Evolutionary conservation across 768 basidiomycete species (phyloP).

Genomic region (Lactifluus subvellereus): DNA sequence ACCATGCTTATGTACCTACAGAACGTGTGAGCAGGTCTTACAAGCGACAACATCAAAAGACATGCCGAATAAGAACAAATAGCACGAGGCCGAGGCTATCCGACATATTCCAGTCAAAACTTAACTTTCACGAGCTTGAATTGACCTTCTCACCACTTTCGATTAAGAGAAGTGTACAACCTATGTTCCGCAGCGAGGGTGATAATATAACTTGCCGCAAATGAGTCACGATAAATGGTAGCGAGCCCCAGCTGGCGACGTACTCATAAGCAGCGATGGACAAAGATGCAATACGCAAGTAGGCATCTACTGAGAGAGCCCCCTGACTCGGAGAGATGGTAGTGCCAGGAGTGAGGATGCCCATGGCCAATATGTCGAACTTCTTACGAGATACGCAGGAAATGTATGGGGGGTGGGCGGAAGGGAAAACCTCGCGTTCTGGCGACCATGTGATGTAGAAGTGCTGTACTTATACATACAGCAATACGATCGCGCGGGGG

Average conservation of each 20-base stretch:
- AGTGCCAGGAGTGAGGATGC: no score
- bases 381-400: not conserved
- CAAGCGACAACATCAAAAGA: not conserved
- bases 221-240: not conserved
- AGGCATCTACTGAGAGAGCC: not conserved
- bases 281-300: conserved; percentile 20
- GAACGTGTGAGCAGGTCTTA: not conserved
- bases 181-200: conserved; percentile 23
- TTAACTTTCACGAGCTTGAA: not conserved
- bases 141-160: not conserved
- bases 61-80: conserved; percentile 21
- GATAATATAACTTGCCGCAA: conserved; percentile 16
- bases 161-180: conserved; percentile 9
- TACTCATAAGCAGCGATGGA: conserved; percentile 23
- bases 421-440: not conserved
- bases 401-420: not conserved
- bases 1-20: conserved; percentile 42
- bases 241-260: not conserved
- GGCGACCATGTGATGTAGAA: not conserved
- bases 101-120: not conserved
- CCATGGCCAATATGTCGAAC: not conserved
- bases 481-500: not conserved
- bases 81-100: conserved; percentile 17
- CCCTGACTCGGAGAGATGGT: not conserved
- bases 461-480: not conserved